Evolutionary conservation across 2,329 filamentous ascomycete genomes (phyloP), one percentile per base, ranked within the genome.

Genomic region (Escovopsis sp.): DNA sequence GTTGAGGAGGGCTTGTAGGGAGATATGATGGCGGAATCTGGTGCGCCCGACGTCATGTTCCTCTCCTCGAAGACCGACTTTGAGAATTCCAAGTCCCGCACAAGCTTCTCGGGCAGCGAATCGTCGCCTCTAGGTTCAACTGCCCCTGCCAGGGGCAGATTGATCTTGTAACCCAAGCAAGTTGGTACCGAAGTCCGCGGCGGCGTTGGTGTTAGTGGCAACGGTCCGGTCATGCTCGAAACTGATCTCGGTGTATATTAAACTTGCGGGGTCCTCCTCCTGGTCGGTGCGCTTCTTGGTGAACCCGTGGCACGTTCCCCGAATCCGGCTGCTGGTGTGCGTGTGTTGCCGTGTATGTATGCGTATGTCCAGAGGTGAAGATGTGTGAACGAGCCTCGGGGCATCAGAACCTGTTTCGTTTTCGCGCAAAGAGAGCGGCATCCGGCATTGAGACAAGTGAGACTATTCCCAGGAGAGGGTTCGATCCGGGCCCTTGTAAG

Each of bases 21-120:
- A 19, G 40, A 26, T 7, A 30, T 33, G 28, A 38, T 48, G 3
- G 55, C 53, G 33, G 55, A 55, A 10, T 57, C 55, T 1, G 73
- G 72, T 8, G 60, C 51, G 8, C 72, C 72, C 19, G 71, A 66
- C 6, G 72, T 72, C 64, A 75, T 68, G 44, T 66, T 68, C 51
- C 60, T 70, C 12, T 69, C 63, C 26, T 58, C 57, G 43, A 75
- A 76, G 26, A 72, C 53, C 9, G 61, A 57, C 40, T 60, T 60
- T 15, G 69, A 73, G 19, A 62, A 51, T 51, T 73, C 68, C 38
- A 77, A 58, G 47, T 77, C 72, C 45, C 62, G 64, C 6, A 66
- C 73, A n/a, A 77, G 59, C 34, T 75, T 50, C 55, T 77, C 74
- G 3, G 73, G 69, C 15, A 77, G 59, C 55, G 68, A 76, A 53